Evolutionary conservation across 2,329 filamentous ascomycete genomes (phyloP), one percentile per base, ranked within the genome.

Genomic region (Colletotrichum liriopes): DNA sequence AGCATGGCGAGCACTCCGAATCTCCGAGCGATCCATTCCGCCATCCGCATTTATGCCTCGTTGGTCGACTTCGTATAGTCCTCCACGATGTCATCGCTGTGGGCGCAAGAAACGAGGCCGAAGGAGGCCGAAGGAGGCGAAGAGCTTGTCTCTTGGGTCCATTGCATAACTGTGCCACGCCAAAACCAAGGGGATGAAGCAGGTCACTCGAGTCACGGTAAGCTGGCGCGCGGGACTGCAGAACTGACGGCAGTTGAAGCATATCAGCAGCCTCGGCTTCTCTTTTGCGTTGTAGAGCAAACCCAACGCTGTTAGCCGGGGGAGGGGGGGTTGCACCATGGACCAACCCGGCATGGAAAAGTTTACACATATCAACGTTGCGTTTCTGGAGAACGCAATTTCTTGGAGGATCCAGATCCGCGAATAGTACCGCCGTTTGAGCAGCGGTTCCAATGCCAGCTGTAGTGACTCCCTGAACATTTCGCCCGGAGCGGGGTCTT

Each of bases 401-500:
- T 80, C 78, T 37, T 79, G 78, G 12, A 80, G 75, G 16, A 78
- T 77, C 60, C 70, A 72, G 2, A 45, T n/a, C 1, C 70, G 45
- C 16, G 52, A 65, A 23, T 64, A 72, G 39, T 70, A 70, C 20
- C 43, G 59, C 11, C 60, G 52, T 6, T 14, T 18, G 5, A 64
- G 26, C 9, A 64, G 4, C 7, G 49, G 23, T 26, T 43, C 37
- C 49, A 64, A 35, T 18, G 20, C 23, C 49, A 16, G 20, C 23
- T 35, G 61, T 6, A 55, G 26, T 18, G 49, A 12, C 7, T 32
- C 35, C 45, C 23, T 32, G 14, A 11, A 23, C 23, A 43, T 11
- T 14, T 9, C 11, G 51, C 6, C 29, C 29, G 32, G 41, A 11
- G 26, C 6, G 12, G 7, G n/a, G 29, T 23, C 6, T 23, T 8